Conservation (phyloP, 371 early-diverging fungal species). For the Rhizopus delemar region DNA sequence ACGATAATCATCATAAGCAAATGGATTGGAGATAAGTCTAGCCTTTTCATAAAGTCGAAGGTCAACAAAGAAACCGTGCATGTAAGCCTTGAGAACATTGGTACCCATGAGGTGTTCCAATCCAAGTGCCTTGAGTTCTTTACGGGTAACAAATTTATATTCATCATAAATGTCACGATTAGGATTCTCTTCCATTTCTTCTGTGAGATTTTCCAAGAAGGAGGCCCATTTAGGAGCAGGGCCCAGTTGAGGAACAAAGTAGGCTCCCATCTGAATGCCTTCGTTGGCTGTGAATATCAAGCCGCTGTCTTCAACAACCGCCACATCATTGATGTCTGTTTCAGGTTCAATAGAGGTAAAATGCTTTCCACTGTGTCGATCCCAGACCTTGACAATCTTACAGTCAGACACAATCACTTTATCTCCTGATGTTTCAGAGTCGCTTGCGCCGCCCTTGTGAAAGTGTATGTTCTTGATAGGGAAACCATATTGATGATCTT, state of each 20-base stretch:
- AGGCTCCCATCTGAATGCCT: slow-evolving; percentile 90
- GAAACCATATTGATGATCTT: slow-evolving; percentile 96
- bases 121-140: slow-evolving; percentile 85
- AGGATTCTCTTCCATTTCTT: slow-evolving; percentile 95
- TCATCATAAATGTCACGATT: slow-evolving; percentile 90
- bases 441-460: slow-evolving; percentile 64
- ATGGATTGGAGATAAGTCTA: slow-evolving; percentile 93
- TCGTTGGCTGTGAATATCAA: slow-evolving; percentile 95
- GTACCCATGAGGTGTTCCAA: slow-evolving; percentile 94
- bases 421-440: slow-evolving; percentile 46
- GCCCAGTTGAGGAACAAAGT: slow-evolving; percentile 91
- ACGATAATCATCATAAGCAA: slow-evolving; percentile 93
- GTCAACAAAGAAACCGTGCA: slow-evolving; percentile 99
- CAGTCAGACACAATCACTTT: slow-evolving; percentile 89
- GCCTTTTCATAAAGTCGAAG: slow-evolving; percentile 94
- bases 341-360: slow-evolving; percentile 92
- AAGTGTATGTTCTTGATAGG: slow-evolving; percentile 91
- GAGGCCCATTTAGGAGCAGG: slow-evolving; percentile 96
- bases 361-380: slow-evolving; percentile 74
- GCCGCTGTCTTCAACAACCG: slow-evolving; percentile 83
- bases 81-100: slow-evolving; percentile 92
- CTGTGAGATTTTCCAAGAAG: slow-evolving; percentile 96
- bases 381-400: slow-evolving; percentile 94
- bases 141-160: slow-evolving; percentile 94
- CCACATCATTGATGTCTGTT: slow-evolving; percentile 92